phyloP scores from a whole-genome alignment of 306 rosid species.

The Purshia tridentata region DNA sequence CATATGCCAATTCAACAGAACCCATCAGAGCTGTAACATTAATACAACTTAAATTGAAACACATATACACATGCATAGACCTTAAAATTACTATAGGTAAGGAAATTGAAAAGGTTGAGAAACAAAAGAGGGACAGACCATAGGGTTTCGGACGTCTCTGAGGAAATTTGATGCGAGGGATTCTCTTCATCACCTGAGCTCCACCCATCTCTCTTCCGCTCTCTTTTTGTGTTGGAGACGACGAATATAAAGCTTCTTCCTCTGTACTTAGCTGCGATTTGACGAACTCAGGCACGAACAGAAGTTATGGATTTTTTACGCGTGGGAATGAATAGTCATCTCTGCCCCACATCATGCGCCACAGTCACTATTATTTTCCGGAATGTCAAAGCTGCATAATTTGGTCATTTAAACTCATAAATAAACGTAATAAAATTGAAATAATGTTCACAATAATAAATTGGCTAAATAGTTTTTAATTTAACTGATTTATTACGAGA shows the following conservation, averaged over 20 bases:
- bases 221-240: neutral
- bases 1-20: conserved; percentile 1
- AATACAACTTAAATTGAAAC: neutral
- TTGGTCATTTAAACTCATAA: too few species aligned
- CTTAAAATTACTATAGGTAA: neutral
- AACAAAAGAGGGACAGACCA: conserved; percentile 23
- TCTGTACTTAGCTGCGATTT: too few species aligned
- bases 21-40: neutral
- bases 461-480: too few species aligned
- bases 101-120: neutral
- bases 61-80: neutral
- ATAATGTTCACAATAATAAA: too few species aligned
- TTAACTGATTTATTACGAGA: too few species aligned
- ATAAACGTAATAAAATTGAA: too few species aligned
- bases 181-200: conserved; percentile 53
- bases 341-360: too few species aligned
- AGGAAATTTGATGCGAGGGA: conserved; percentile 84
- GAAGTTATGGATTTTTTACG: too few species aligned
- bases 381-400: too few species aligned
- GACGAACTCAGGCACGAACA: too few species aligned
- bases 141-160: conserved; percentile 46
- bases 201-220: conserved; percentile 43
- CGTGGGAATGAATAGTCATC: too few species aligned
- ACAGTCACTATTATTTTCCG: too few species aligned
- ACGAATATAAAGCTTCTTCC: neutral